phyloP scores from a whole-genome alignment of 257 asterid genomes.

The Misopates orontium region DNA sequence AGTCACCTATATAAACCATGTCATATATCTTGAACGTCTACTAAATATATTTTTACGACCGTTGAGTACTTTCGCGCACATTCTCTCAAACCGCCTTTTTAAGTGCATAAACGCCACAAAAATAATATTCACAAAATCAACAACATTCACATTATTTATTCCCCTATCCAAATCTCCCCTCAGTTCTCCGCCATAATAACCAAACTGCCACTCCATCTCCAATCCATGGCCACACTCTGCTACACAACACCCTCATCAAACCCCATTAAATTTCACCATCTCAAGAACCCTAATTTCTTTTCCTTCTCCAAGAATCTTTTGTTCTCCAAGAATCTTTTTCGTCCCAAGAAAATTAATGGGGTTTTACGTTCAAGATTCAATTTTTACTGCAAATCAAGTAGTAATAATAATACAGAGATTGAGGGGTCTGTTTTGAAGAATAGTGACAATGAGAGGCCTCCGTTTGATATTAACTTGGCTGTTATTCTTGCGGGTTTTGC shows the following conservation, averaged over 20 bases:
- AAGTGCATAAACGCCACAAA: no score
- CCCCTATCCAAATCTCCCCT: no score
- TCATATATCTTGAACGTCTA: no score
- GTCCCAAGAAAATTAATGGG: slow-evolving; percentile 40
- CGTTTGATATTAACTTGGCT: slow-evolving; percentile 86
- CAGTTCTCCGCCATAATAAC: no score
- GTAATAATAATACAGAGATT: slow-evolving; percentile 34
- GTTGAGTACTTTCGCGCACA: no score
- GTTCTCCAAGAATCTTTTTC: slow-evolving; percentile 34
- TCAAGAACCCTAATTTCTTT: slow-evolving; percentile 46
- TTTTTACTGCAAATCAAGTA: slow-evolving; percentile 31
- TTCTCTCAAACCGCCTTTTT: no score
- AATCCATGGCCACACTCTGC: slow-evolving; percentile 7
- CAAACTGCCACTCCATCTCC: no score
- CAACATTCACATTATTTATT: no score
- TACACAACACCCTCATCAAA: slow-evolving; percentile 25
- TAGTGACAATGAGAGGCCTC: slow-evolving; percentile 49
- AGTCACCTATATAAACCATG: no score
- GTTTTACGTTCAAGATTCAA: slow-evolving; percentile 32
- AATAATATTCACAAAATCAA: no score
- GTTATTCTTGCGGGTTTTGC: slow-evolving; percentile 99
- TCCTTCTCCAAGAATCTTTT: slow-evolving; percentile 44
- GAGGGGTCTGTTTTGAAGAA: slow-evolving; percentile 41
- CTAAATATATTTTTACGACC: no score
- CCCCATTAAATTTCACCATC: slow-evolving; percentile 47